These are phyloP conservation scores for Gentiana macrophylla DNA, from an alignment of 257 asterid genomes.

Conservation along the genomic window DNA sequence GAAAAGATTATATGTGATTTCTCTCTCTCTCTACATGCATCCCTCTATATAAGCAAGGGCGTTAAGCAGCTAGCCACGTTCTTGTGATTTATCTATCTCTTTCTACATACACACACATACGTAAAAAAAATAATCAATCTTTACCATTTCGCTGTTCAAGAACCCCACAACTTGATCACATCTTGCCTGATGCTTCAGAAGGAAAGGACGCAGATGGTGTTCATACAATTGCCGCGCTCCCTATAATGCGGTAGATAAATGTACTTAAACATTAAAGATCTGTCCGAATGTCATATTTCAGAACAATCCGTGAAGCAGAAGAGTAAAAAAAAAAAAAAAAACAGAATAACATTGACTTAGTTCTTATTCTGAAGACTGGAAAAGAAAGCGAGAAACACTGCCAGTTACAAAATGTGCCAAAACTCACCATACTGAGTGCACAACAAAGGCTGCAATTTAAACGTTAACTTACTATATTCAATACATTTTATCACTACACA, in stretches of 20 bases:
- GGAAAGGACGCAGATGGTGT: constrained; percentile 66
- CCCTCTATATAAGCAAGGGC: no score
- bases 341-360: background rate
- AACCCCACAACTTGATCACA: constrained; percentile 50
- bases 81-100: no score
- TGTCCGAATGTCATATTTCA: constrained; percentile 2
- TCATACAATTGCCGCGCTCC: constrained; percentile 70
- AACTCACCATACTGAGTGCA: background rate
- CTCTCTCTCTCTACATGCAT: background rate
- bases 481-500: no score
- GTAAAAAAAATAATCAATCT: background rate
- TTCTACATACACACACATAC: no score
- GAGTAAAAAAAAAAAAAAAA: no score
- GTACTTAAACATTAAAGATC: constrained; percentile 4
- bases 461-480: background rate
- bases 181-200: constrained; percentile 53
- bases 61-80: no score
- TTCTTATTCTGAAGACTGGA: background rate
- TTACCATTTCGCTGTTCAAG: constrained; percentile 67
- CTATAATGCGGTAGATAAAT: constrained; percentile 27
- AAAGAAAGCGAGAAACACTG: background rate
- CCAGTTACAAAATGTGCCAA: no score
- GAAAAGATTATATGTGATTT: background rate
- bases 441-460: background rate
- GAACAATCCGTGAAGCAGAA: background rate